Percentiles rank a stretch among this genome's conserved stretches.
phyloP scores from a whole-genome alignment of 164 flowering plant genomes.

The Umbellularia californica region DNA sequence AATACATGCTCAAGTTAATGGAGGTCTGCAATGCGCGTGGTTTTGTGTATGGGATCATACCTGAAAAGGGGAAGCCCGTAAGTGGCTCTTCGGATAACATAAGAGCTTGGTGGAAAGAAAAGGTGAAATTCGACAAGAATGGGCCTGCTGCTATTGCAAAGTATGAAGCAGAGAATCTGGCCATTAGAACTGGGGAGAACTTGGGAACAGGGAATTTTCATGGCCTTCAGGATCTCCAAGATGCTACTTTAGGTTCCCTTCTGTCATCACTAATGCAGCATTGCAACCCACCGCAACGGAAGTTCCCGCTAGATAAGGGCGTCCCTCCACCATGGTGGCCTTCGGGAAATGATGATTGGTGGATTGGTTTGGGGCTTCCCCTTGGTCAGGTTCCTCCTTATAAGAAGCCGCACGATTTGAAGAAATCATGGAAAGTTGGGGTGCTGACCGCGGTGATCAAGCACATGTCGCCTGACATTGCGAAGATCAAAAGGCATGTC shows the following conservation, averaged over 20 bases:
- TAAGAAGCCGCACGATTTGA: conserved; percentile 47
- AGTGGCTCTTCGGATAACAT: conserved; percentile 66
- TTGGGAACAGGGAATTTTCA: conserved; percentile 10
- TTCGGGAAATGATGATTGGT: conserved; percentile 38
- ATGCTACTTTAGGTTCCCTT: conserved; percentile 35
- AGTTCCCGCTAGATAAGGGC: conserved; percentile 36
- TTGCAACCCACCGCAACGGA: conserved; percentile 40
- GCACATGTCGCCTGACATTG: conserved; percentile 89
- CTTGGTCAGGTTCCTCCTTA: conserved; percentile 33
- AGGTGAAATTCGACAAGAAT: conserved; percentile 57
- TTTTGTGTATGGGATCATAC: conserved; percentile 63
- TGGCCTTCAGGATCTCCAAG: conserved; percentile 32
- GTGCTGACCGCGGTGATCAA: conserved; percentile 73
- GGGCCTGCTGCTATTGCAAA: conserved; percentile 63
- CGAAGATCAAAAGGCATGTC: conserved; percentile 69
- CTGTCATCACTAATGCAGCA: conserved; percentile 39
- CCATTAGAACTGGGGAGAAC: conserved; percentile 12
- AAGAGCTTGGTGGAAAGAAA: conserved; percentile 71
- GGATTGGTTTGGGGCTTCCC: conserved; percentile 28
- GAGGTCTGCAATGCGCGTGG: conserved; percentile 67
- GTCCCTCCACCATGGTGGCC: conserved; percentile 48
- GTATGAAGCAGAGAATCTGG: conserved; percentile 29
- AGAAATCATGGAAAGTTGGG: conserved; percentile 46
- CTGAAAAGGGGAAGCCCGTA: conserved; percentile 70
- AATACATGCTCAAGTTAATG: conserved; percentile 62